Percentiles rank a stretch among this genome's conserved stretches.
These are phyloP conservation scores for Sporobolomyces roseus DNA, from an alignment of 768 basidiomycete species.

Conservation along the genomic window DNA sequence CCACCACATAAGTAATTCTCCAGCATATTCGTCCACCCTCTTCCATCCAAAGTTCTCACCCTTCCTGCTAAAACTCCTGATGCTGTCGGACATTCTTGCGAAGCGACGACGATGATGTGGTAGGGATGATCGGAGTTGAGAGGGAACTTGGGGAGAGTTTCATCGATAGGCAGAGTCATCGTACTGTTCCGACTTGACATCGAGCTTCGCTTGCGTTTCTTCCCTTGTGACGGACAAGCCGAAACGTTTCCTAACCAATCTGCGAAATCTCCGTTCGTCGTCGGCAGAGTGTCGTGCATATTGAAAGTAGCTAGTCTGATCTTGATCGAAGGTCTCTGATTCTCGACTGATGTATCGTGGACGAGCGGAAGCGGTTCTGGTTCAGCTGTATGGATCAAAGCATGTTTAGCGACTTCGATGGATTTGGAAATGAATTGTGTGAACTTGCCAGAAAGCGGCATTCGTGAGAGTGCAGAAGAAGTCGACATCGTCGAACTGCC, in stretches of 20 bases:
- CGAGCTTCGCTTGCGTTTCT: conserved; percentile 14
- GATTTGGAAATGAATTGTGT: no score
- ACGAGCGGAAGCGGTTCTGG: neutral
- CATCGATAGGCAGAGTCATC: conserved; percentile 17
- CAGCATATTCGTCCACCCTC: conserved; percentile 43
- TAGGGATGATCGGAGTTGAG: conserved; percentile 30
- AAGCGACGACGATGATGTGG: conserved; percentile 44
- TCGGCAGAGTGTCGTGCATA: conserved; percentile 42
- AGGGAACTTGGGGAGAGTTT: conserved; percentile 25
- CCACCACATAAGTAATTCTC: conserved; percentile 45
- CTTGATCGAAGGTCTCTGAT: conserved; percentile 24
- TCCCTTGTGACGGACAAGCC: neutral
- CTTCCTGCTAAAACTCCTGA: conserved; percentile 32
- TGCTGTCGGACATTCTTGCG: conserved; percentile 41
- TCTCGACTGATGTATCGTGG: neutral
- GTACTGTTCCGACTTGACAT: conserved; percentile 24
- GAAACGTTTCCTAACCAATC: conserved; percentile 42
- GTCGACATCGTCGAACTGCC: conserved; percentile 1
- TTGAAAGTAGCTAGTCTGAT: conserved; percentile 39
- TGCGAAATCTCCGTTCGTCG: conserved; percentile 38
- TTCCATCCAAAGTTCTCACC: conserved; percentile 20
- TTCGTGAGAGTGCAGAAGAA: conserved; percentile 5
- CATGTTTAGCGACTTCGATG: no score
- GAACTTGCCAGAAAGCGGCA: conserved; percentile 1
- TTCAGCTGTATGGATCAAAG: no score